phyloP scores from a whole-genome alignment of 331 rosid genomes.

The Cydonia oblonga region DNA sequence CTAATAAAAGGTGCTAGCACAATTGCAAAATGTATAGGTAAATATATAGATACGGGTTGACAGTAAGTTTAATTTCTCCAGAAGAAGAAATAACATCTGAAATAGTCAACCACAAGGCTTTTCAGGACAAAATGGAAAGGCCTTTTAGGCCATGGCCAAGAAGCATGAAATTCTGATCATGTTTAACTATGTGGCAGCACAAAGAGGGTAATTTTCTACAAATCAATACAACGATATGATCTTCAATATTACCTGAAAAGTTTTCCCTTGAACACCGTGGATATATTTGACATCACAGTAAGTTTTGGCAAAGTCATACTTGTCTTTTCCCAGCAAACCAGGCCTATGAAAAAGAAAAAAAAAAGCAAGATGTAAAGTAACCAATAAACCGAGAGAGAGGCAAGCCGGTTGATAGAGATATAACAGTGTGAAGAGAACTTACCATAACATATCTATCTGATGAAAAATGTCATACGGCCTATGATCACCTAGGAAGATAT shows the following conservation, averaged over 20 bases:
- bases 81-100: too few relatives aligned
- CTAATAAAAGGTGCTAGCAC: neutral
- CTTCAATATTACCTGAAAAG: conserved; percentile 49
- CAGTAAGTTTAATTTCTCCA: too few relatives aligned
- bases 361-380: neutral
- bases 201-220: too few relatives aligned
- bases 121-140: neutral
- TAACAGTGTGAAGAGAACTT: conserved; percentile 34
- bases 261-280: conserved; percentile 49
- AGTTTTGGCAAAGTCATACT: conserved; percentile 71
- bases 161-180: neutral
- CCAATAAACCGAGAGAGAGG: conserved; percentile 5
- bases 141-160: neutral
- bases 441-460: conserved; percentile 91
- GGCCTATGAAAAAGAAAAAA: conserved; percentile 55
- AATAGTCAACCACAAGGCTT: neutral
- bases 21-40: neutral
- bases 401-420: conserved; percentile 7
- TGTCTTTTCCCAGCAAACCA: conserved; percentile 75
- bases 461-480: conserved; percentile 94
- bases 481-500: conserved; percentile 79
- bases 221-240: conserved; percentile 1
- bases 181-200: neutral
- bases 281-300: conserved; percentile 60
- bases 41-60: neutral